Evolutionary conservation across 2,329 filamentous ascomycete genomes (phyloP).

Genomic region (Trichophyton schoenleinii): DNA sequence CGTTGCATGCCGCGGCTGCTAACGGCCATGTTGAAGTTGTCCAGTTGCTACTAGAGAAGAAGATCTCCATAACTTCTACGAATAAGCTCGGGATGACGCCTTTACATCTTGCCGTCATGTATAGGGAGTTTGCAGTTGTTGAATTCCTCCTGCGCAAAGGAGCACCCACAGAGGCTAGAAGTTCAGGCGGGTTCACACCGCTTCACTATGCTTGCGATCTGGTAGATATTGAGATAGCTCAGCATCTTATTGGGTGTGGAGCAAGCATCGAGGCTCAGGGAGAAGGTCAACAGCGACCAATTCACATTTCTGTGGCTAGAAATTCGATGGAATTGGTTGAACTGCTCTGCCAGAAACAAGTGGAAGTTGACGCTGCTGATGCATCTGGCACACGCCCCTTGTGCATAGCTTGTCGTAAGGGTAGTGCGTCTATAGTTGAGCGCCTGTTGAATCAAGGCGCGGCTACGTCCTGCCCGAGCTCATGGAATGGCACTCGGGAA

Average conservation of each 20-base stretch:
- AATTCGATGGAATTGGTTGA: conserved; percentile 22
- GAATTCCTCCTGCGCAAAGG: conserved; percentile 27
- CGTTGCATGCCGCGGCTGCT: conserved; percentile 28
- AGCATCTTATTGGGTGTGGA: conserved; percentile 23
- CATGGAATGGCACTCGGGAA: conserved; percentile 17
- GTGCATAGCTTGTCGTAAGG: conserved; percentile 24
- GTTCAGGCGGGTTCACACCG: conserved; percentile 20
- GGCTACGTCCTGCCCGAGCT: conserved; percentile 14
- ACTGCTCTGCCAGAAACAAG: conserved; percentile 21
- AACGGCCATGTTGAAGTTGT: conserved; percentile 29
- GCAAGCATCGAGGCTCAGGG: conserved; percentile 25
- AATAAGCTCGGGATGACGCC: conserved; percentile 24
- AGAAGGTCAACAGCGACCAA: conserved; percentile 19
- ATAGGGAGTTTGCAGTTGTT: conserved; percentile 26
- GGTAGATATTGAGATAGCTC: conserved; percentile 20
- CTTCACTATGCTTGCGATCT: conserved; percentile 30
- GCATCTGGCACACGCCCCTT: conserved; percentile 25
- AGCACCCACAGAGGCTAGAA: conserved; percentile 21
- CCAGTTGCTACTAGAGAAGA: conserved; percentile 22
- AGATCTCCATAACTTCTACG: conserved; percentile 17
- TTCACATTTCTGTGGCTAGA: conserved; percentile 24
- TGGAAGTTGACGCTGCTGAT: conserved; percentile 21
- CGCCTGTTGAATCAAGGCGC: conserved; percentile 24
- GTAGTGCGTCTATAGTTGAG: conserved; percentile 24
- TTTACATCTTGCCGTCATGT: conserved; percentile 26